Conservation (phyloP, 345 rosid species). For the Aquilaria sinensis region DNA sequence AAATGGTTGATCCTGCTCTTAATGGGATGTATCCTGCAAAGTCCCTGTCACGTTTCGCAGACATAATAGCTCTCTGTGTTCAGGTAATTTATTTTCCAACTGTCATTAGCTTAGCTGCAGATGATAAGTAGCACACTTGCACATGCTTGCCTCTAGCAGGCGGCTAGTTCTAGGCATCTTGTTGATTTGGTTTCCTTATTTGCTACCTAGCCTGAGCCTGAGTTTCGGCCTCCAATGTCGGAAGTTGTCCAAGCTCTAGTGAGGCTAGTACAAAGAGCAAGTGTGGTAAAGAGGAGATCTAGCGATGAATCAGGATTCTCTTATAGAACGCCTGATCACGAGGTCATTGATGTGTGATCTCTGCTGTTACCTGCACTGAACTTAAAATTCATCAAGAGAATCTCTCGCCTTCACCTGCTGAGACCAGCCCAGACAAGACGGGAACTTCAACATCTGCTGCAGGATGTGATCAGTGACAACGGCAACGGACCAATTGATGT, state of each 20-base stretch:
- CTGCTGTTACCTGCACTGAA: slow-evolving; percentile 13
- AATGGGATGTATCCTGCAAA: slow-evolving; percentile 99
- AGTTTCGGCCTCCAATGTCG: slow-evolving; percentile 98
- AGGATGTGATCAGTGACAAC: too few relatives aligned
- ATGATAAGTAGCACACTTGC: background rate
- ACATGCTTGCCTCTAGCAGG: background rate
- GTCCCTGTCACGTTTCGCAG: slow-evolving; percentile 95
- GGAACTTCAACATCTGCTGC: too few relatives aligned
- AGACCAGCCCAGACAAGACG: too few relatives aligned
- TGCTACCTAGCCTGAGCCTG: slow-evolving; percentile 78
- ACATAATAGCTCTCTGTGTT: slow-evolving; percentile 92
- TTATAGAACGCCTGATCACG: slow-evolving; percentile 82
- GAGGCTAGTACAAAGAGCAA: slow-evolving; percentile 88
- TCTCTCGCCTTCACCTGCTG: too few relatives aligned
- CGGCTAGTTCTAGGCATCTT: background rate
- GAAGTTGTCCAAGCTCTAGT: slow-evolving; percentile 97
- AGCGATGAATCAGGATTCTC: slow-evolving; percentile 87
- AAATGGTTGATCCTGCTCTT: slow-evolving; percentile 92
- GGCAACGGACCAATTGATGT: too few relatives aligned
- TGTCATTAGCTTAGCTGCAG: too few relatives aligned
- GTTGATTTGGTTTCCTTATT: background rate
- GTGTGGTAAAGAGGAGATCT: slow-evolving; percentile 71
- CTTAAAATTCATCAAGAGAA: background rate
- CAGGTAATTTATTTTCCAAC: slow-evolving; percentile 47
- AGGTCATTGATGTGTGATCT: slow-evolving; percentile 55